Conservation (phyloP, 148 eudicot genomes). For the Vaccinium corymbosum region DNA sequence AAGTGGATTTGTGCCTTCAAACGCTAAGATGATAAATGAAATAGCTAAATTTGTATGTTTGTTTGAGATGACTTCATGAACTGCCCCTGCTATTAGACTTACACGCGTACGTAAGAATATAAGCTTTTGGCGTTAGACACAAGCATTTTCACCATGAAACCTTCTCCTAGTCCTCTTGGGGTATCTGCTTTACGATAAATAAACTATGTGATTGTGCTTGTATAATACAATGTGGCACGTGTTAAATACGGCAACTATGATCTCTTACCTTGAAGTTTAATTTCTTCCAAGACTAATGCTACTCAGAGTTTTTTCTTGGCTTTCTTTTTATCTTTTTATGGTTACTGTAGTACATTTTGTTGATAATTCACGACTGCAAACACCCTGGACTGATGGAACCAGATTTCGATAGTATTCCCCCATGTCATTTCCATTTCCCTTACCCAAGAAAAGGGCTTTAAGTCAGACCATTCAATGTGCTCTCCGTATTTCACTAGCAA, state of each 20-base stretch:
- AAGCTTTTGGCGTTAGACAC: not conserved
- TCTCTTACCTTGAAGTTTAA: not conserved
- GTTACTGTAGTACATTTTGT: not conserved
- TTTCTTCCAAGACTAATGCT: not conserved
- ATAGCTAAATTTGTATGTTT: not conserved
- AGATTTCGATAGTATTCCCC: not conserved
- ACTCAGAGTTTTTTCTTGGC: not conserved
- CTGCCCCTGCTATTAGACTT: not conserved
- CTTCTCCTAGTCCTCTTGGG: not conserved
- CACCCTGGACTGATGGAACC: not conserved
- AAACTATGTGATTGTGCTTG: not conserved
- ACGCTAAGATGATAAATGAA: not conserved
- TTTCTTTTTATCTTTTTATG: too few species aligned
- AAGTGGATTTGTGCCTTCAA: not conserved
- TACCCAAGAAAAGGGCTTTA: not conserved
- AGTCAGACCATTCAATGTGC: not conserved
- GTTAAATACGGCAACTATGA: not conserved
- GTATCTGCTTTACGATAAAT: not conserved
- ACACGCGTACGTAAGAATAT: too few species aligned
- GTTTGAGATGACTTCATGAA: not conserved
- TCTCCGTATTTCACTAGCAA: not conserved
- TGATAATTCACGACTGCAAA: not conserved
- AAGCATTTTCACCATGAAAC: not conserved
- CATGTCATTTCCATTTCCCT: not conserved
- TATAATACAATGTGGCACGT: not conserved